phyloP scores from a whole-genome alignment of 2,329 filamentous ascomycete species.

The Pseudopyricularia javanii region DNA sequence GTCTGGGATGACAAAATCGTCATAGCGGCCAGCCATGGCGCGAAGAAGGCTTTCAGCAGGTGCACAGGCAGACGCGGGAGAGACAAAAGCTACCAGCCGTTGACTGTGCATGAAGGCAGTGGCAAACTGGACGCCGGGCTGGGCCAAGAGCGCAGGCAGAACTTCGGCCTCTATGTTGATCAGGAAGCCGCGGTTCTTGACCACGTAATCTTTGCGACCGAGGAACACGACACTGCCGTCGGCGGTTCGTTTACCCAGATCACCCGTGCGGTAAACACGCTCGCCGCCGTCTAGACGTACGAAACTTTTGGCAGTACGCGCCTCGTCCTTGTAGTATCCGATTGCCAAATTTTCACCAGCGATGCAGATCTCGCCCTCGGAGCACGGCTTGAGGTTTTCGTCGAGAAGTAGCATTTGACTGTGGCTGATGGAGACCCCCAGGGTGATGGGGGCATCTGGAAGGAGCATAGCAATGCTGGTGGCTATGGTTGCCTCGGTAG shows the following conservation, averaged over 20 bases:
- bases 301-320: neutral
- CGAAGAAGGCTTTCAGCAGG: neutral
- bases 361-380: neutral
- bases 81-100: conserved; percentile 10
- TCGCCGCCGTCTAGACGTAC: neutral
- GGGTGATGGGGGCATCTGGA: neutral
- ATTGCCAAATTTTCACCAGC: neutral
- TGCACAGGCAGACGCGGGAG: neutral
- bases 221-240: conserved; percentile 10
- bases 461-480: neutral
- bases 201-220: conserved; percentile 15
- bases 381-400: neutral
- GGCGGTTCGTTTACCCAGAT: neutral
- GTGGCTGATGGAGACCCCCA: neutral
- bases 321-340: neutral
- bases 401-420: neutral
- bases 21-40: neutral
- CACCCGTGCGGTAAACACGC: conserved; percentile 3
- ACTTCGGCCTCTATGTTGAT: conserved; percentile 21
- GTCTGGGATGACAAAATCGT: neutral
- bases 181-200: conserved; percentile 22
- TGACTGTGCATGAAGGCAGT: conserved; percentile 8
- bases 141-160: conserved; percentile 10
- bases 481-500: neutral
- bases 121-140: conserved; percentile 7